A percentile compares a stretch with the other conserved stretches of the same genome.
phyloP scores from a whole-genome alignment of 306 rosid genomes.

The Morella rubra region DNA sequence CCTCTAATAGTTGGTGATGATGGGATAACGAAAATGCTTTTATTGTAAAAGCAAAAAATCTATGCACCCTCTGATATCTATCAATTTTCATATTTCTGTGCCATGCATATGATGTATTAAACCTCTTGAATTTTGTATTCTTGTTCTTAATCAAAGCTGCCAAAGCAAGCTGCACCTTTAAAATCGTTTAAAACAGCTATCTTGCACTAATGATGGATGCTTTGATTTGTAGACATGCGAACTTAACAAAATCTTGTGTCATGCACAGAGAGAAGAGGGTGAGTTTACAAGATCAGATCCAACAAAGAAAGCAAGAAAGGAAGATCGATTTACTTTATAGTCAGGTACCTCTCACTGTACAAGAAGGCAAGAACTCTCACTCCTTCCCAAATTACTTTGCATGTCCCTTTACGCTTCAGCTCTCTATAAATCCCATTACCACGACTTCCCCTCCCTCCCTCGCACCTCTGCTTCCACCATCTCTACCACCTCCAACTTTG shows the following conservation, averaged over 20 bases:
- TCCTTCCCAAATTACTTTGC: no score
- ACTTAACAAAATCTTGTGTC: neutral
- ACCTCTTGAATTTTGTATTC: conserved; percentile 18
- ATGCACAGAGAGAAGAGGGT: neutral
- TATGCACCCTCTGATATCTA: neutral
- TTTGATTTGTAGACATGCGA: neutral
- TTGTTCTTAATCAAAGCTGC: neutral
- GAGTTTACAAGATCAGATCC: no score
- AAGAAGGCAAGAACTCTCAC: no score
- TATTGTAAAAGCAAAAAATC: neutral
- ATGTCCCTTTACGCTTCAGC: no score
- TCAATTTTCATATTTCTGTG: conserved; percentile 8
- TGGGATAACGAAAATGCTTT: neutral
- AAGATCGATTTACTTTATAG: no score
- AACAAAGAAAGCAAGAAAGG: no score
- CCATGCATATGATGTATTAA: conserved; percentile 12
- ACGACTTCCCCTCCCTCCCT: no score
- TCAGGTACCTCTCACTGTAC: no score
- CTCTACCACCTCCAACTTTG: no score
- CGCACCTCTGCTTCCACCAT: no score
- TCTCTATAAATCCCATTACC: no score
- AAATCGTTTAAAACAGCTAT: neutral
- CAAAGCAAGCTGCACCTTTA: neutral
- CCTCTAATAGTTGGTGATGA: neutral
- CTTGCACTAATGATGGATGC: neutral